Conservation (phyloP, 129 eudicot species). For the Flaveria linearis region DNA sequence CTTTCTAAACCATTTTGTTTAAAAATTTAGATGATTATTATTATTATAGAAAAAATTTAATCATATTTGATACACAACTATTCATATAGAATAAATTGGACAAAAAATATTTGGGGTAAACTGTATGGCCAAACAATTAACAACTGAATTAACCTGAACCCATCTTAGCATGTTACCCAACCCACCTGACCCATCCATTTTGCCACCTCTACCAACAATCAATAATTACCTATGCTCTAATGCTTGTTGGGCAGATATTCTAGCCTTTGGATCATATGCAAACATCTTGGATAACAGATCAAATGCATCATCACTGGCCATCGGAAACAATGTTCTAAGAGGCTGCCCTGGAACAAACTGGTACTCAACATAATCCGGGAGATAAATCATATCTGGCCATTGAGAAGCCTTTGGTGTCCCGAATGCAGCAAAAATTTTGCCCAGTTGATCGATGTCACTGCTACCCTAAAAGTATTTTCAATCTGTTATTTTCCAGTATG, state of each 20-base stretch:
- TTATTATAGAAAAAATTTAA: too few species aligned
- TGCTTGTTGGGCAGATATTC: conserved; percentile 91
- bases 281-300: conserved; percentile 95
- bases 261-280: conserved; percentile 84
- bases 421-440: conserved; percentile 90
- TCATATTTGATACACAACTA: too few species aligned
- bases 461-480: conserved; percentile 53
- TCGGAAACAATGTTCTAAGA: conserved; percentile 76
- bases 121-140: neutral
- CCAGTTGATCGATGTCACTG: conserved; percentile 95
- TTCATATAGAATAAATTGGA: too few species aligned
- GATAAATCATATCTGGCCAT: conserved; percentile 91
- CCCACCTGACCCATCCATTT: neutral
- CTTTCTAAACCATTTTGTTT: neutral
- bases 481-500: too few species aligned
- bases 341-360: conserved; percentile 84
- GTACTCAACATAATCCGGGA: conserved; percentile 94
- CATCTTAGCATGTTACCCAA: neutral
- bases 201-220: conserved; percentile 1
- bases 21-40: neutral
- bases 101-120: neutral
- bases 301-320: conserved; percentile 91
- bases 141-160: neutral
- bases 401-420: conserved; percentile 94
- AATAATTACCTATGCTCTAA: conserved; percentile 78